Percentiles rank a stretch among this genome's conserved stretches.
Evolutionary conservation across 2,329 filamentous ascomycete genomes (phyloP).

Genomic region (Penicillium crustosum): DNA sequence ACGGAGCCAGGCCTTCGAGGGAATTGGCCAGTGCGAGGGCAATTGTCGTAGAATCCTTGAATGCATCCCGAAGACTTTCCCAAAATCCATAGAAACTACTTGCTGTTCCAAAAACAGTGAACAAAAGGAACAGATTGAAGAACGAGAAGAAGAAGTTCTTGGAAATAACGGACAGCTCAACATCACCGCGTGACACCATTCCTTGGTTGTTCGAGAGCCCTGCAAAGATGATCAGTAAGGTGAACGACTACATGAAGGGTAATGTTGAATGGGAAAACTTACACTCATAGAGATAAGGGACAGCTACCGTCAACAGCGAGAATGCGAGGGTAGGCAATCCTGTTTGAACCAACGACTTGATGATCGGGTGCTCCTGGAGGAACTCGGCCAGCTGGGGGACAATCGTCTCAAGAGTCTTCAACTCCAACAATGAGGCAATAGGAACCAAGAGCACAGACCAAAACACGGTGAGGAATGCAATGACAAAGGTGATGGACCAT

Average conservation of each 20-base stretch:
- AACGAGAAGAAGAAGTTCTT: conserved; percentile 99
- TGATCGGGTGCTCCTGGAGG: conserved; percentile 67
- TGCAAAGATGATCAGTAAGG: conserved; percentile 28
- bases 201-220: conserved; percentile 84
- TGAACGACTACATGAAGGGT: not conserved
- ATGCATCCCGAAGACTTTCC: conserved; percentile 65
- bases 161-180: conserved; percentile 90
- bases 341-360: conserved; percentile 77
- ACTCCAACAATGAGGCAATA: conserved; percentile 75
- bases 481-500: conserved; percentile 81
- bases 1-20: conserved; percentile 71
- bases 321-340: conserved; percentile 82
- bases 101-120: conserved; percentile 81
- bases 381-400: conserved; percentile 68
- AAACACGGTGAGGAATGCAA: conserved; percentile 78
- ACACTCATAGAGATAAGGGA: conserved; percentile 94
- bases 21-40: conserved; percentile 73
- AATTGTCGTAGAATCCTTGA: conserved; percentile 77
- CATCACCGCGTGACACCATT: conserved; percentile 90
- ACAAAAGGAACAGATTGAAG: conserved; percentile 97
- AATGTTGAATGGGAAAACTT: conserved; percentile 28
- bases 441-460: conserved; percentile 83
- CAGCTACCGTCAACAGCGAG: conserved; percentile 81
- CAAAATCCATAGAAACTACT: conserved; percentile 69
- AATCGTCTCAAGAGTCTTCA: conserved; percentile 74